Base-by-base conservation (phyloP, 805 yeast genomes). In the Blastobotrys parvus region DNA sequence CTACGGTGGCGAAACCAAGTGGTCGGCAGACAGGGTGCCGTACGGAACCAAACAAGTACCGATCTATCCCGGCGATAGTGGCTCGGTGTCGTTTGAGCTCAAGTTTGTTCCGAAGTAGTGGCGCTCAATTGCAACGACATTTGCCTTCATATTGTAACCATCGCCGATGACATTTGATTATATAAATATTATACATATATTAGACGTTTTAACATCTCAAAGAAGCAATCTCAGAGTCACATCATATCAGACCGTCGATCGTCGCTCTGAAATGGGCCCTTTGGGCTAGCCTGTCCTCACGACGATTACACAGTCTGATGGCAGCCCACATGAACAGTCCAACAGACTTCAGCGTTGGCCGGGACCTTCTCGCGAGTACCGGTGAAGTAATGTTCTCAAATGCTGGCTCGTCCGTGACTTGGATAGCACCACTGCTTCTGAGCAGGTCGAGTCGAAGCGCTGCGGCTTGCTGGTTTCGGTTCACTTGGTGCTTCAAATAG, bases 1-100 rank as follows among this genome's bases (percentile, higher is more conserved):
- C 2, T 81, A 75, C 56, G 85, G 86, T 3, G 89, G 88, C 2
- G 65, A 66, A 15, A 62, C 62, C 18, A 57, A 66, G 22, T 82
- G 94, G 88, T 73, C 80, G 45, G 75, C 83, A 1, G 60, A 56
- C 3, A 48, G 54, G 2, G 62, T 51, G 4, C 78, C 84, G 18
- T 51, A 60, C 0, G 65, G 70, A 15, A 67, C 63, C 46, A 55
- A 63, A 29, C 82, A 78, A 54, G 66, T 71, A n/a, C 59, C 69
- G 1, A 65, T 82, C 6, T 59, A 62, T 43, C 68, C 78, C 6
- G 74, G 61, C 22, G 60, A 58, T 17, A 72, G 71, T 2, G 61
- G 57, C 11, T 6, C 7, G 7, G 17, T 8, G 17, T 11, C 6
- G n/a, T 31, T 31, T 15, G 6, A 15, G n/a, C 17, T 31, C 6